These are phyloP conservation scores for Stephania japonica DNA, from an alignment of 164 flowering plant genomes.

Conservation along the genomic window DNA sequence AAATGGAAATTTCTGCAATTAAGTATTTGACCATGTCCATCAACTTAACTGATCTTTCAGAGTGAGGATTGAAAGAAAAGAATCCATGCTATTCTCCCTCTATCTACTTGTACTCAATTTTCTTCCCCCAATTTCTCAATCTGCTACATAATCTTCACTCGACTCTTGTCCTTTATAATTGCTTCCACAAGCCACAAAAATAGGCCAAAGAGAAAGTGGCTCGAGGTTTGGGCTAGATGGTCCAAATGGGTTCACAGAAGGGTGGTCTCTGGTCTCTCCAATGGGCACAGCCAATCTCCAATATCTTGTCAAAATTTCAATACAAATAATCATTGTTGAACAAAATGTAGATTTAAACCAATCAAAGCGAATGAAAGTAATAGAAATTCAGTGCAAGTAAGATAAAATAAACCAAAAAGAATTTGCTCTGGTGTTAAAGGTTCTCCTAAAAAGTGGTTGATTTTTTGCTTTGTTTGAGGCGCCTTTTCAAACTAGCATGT, in stretches of 20 bases:
- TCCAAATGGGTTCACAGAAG: slow-evolving; percentile 66
- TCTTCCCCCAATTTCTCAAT: slow-evolving; percentile 48
- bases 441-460: too few relatives aligned
- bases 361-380: too few relatives aligned
- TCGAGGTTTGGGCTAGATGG: slow-evolving; percentile 41
- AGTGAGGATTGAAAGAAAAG: slow-evolving; percentile 47
- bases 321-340: too few relatives aligned
- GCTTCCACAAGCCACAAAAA: slow-evolving; percentile 51
- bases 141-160: slow-evolving; percentile 44
- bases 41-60: slow-evolving; percentile 34
- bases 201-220: slow-evolving; percentile 35
- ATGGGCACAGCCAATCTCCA: slow-evolving; percentile 67
- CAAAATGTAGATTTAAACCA: too few relatives aligned
- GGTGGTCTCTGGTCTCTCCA: slow-evolving; percentile 58
- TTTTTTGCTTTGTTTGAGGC: too few relatives aligned
- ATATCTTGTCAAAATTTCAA: slow-evolving; percentile 28
- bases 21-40: slow-evolving; percentile 45
- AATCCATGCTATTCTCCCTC: slow-evolving; percentile 72
- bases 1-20: slow-evolving; percentile 27
- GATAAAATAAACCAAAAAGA: too few relatives aligned
- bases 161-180: slow-evolving; percentile 53
- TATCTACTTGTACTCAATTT: slow-evolving; percentile 50
- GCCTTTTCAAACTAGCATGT: too few relatives aligned
- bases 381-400: too few relatives aligned
- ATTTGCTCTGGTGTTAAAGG: too few relatives aligned